Evolutionary conservation across 2,329 filamentous ascomycete genomes (phyloP).

Genomic region (Cladophialophora exuberans): DNA sequence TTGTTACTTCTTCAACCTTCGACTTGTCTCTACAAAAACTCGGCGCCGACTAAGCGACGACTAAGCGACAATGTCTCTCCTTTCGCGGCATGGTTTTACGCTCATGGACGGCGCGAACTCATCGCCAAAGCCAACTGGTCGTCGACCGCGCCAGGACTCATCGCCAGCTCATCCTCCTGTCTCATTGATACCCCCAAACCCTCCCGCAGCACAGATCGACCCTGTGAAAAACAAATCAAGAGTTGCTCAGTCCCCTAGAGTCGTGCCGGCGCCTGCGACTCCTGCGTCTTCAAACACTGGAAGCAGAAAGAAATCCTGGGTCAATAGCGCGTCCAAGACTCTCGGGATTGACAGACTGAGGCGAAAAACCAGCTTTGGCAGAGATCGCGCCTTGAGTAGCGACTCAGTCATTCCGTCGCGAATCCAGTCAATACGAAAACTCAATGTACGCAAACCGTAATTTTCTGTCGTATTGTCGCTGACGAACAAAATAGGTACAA

Average conservation of each 20-base stretch:
- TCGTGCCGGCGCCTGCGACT: neutral
- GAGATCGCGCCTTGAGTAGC: neutral
- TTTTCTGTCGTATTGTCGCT: neutral
- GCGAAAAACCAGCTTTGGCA: constrained; percentile 5
- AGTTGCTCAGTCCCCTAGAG: neutral
- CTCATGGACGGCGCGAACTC: neutral
- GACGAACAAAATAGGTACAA: constrained; percentile 2
- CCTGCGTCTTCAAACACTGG: neutral
- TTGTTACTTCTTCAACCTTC: no score
- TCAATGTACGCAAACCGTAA: neutral
- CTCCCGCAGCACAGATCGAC: neutral
- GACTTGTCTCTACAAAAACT: no score
- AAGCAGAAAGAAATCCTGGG: constrained; percentile 14
- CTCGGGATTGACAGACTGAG: constrained; percentile 11
- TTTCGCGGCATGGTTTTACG: neutral
- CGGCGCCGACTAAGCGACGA: no score
- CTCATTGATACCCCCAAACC: neutral
- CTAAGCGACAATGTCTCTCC: constrained; percentile 15
- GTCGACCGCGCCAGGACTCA: constrained; percentile 8
- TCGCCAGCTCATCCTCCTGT: neutral
- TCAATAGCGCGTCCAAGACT: constrained; percentile 21
- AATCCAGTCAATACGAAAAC: neutral
- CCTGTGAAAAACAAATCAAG: neutral
- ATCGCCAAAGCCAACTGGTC: constrained; percentile 11
- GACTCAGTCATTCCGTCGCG: neutral